Base-by-base conservation (phyloP, 192 early-diverging fungal genomes). In the Coemansia sp. region DNA sequence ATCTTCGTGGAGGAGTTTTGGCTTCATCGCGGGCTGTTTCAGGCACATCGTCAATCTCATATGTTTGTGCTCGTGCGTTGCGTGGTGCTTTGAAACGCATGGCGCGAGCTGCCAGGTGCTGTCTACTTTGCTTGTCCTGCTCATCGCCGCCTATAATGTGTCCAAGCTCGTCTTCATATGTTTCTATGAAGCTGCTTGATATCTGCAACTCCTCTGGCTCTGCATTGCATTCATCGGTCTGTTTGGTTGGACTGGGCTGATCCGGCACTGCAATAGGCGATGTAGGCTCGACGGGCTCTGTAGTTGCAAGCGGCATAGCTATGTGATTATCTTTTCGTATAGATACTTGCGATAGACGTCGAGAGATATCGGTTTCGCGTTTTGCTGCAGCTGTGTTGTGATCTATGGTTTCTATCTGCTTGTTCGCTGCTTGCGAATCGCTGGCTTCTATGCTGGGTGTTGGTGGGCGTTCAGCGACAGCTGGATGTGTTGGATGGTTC, bases 11-110 rank as follows among this genome's bases (percentile, higher is more conserved):
- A 23, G 53, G 39, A 9, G 39, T 55, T 3, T 28, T 43, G 3
- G n/a, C 33, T 1, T 18, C 53, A 6, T 14, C n/a, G 2, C 15
- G 13, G 40, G 2, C 10, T 19, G 50, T 1, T 12, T 18, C 53
- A 19, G 23, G n/a, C n/a, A 30, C 26, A 15, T 71, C 68, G 16
- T 78, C 75, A 12, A 65, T 50, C 35, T 78, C 75, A 18, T 53
- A 70, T 0, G 68, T 68, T 39, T 71, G 75, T 0, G 44, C 64
- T 15, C 68, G 64, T n/a, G 68, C 75, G 38, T 71, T 66, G 6
- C 49, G 63, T 19, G 75, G 75, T 8, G 75, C 68, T 51, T 61
- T 71, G 18, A 78, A 78, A 7, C 75, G 56, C 58, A 71, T 71
- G 16, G 68, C 44, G 6, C 68, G 55, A 6, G 68, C 61, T 5